Percentiles rank a stretch among this genome's conserved stretches.
These are phyloP conservation scores for Aspergillus aculeatinus DNA, from an alignment of 2,329 filamentous ascomycete species.

Conservation along the genomic window DNA sequence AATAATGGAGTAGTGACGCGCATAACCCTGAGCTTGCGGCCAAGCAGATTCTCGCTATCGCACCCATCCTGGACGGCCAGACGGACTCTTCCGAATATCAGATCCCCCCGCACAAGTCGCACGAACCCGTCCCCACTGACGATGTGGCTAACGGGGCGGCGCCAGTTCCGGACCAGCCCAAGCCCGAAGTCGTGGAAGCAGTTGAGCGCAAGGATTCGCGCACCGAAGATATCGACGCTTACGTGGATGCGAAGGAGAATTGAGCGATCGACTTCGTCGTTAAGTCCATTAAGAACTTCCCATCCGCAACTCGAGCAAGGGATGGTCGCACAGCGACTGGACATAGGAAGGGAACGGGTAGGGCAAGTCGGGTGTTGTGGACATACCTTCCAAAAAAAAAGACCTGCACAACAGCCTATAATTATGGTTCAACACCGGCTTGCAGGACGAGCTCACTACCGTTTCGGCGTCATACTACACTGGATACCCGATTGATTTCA, in stretches of 20 bases:
- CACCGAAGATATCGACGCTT: slow-evolving; percentile 42
- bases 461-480: slow-evolving; percentile 16
- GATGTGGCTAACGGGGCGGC: slow-evolving; percentile 5
- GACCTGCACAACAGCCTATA: background rate
- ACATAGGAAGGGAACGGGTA: background rate
- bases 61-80: slow-evolving; percentile 80
- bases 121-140: slow-evolving; percentile 6
- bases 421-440: background rate
- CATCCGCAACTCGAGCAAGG: background rate
- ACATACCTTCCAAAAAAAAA: background rate
- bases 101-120: slow-evolving; percentile 52
- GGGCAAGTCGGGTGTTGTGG: background rate
- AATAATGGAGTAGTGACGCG: slow-evolving; percentile 52
- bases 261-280: background rate
- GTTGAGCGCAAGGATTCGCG: slow-evolving; percentile 41
- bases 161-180: slow-evolving; percentile 5
- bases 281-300: background rate
- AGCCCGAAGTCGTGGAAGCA: slow-evolving; percentile 10
- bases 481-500: slow-evolving; percentile 37
- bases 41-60: slow-evolving; percentile 82
- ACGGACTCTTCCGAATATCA: slow-evolving; percentile 55
- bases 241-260: slow-evolving; percentile 44
- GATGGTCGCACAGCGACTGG: background rate
- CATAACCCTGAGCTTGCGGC: slow-evolving; percentile 66
- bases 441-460: background rate